Percentiles rank a stretch among this genome's conserved stretches.
phyloP scores from a whole-genome alignment of 2,329 filamentous ascomycete genomes.

The Rasamsonia emersonii region DNA sequence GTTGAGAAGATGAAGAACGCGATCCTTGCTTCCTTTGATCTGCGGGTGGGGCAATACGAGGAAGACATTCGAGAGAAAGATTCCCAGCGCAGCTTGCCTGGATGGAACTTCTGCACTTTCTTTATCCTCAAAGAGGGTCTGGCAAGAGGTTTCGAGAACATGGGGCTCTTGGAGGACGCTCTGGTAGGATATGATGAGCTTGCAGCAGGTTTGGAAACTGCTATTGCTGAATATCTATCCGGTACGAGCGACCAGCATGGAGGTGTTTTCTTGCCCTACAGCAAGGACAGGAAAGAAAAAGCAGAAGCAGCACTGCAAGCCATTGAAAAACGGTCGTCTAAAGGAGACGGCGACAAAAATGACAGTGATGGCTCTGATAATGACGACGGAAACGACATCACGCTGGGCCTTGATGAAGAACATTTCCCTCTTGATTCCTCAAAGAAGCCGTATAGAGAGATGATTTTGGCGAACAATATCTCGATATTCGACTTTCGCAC shows the following conservation, averaged over 20 bases:
- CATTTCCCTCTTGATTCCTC: constrained; percentile 43
- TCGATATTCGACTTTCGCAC: constrained; percentile 92
- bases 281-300: constrained; percentile 60
- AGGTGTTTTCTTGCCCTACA: constrained; percentile 62
- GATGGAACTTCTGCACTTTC: constrained; percentile 99
- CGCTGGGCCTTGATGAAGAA: constrained; percentile 20
- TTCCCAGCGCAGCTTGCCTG: constrained; percentile 72
- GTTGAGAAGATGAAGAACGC: constrained; percentile 77
- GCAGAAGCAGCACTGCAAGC: constrained; percentile 46
- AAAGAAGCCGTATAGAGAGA: constrained; percentile 75
- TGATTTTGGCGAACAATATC: constrained; percentile 90
- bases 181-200: constrained; percentile 92
- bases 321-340: constrained; percentile 6
- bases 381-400: constrained; percentile 20
- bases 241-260: constrained; percentile 58
- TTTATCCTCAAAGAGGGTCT: constrained; percentile 96
- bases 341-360: constrained; percentile 7
- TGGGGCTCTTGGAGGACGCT: constrained; percentile 91
- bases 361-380: constrained; percentile 18
- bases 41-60: constrained; percentile 86
- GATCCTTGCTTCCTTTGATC: constrained; percentile 83
- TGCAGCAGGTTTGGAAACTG: constrained; percentile 72
- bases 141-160: constrained; percentile 88
- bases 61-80: constrained; percentile 96
- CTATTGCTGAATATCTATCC: constrained; percentile 64